Conservation (phyloP, 192 early-diverging fungal species). For the Gaertneriomyces semiglobifer region DNA sequence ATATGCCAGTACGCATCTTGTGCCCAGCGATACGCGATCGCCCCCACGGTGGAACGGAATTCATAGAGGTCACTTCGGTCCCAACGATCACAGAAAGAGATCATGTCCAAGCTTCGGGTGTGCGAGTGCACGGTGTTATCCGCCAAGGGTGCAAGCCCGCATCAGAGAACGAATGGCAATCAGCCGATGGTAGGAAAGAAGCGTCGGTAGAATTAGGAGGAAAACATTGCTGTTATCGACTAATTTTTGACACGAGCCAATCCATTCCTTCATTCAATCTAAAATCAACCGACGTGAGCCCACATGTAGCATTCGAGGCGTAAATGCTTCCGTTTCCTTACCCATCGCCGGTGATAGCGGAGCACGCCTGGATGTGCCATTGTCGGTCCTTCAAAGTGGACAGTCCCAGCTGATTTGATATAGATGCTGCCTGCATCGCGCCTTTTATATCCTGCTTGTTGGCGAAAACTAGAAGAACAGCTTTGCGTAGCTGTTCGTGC, state of each 20-base stretch:
- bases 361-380: constrained; percentile 74
- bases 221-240: background rate
- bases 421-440: constrained; percentile 57
- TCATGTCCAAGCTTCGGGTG: no score
- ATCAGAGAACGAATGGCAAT: no score
- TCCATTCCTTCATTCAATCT: constrained; percentile 24
- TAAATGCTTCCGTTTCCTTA: constrained; percentile 21
- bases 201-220: no score
- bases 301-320: background rate
- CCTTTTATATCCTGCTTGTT: constrained; percentile 70
- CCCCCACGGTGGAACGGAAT: no score
- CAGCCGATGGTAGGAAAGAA: no score
- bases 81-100: no score
- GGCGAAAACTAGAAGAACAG: constrained; percentile 61
- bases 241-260: constrained; percentile 12
- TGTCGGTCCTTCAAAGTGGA: constrained; percentile 59
- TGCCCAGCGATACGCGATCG: no score
- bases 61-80: no score
- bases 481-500: constrained; percentile 56
- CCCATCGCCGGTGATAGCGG: constrained; percentile 66
- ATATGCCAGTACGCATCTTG: no score
- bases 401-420: constrained; percentile 59
- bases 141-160: no score
- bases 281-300: background rate
- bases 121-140: no score